phyloP scores from a whole-genome alignment of 106 monocot genomes.

The Cymbidium sinense region DNA sequence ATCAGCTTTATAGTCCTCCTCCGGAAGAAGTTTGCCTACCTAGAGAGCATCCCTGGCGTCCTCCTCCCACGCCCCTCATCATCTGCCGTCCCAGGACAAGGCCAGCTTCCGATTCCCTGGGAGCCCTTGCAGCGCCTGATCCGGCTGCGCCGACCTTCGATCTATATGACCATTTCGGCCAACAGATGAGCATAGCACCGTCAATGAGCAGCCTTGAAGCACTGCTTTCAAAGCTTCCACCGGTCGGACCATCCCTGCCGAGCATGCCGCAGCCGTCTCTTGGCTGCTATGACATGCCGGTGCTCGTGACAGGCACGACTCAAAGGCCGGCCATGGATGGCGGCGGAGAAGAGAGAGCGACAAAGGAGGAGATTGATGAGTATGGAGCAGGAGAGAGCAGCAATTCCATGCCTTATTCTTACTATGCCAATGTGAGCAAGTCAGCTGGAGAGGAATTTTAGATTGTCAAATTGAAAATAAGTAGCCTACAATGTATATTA shows the following conservation, averaged over 20 bases:
- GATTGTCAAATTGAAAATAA: no score
- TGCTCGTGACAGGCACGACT: background rate
- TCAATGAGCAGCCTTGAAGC: slow-evolving; percentile 98
- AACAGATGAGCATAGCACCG: slow-evolving; percentile 53
- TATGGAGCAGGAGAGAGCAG: slow-evolving; percentile 7
- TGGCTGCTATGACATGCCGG: slow-evolving; percentile 30
- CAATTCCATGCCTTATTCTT: background rate
- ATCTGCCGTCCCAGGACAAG: slow-evolving; percentile 31
- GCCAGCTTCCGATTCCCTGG: slow-evolving; percentile 6
- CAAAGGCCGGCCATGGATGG: background rate
- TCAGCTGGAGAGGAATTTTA: no score
- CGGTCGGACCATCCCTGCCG: slow-evolving; percentile 34
- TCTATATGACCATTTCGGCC: slow-evolving; percentile 25
- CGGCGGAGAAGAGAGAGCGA: slow-evolving; percentile 10
- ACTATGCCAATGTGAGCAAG: background rate
- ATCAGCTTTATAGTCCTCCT: slow-evolving; percentile 72
- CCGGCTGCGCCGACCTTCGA: slow-evolving; percentile 23
- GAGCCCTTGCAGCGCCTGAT: background rate
- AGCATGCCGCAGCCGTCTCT: background rate
- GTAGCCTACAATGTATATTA: background rate
- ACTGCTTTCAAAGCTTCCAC: slow-evolving; percentile 83
- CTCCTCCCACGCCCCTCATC: slow-evolving; percentile 92
- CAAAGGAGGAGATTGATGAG: slow-evolving; percentile 36
- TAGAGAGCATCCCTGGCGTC: slow-evolving; percentile 97
- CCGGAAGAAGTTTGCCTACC: slow-evolving; percentile 81